Evolutionary conservation across 2,329 filamentous ascomycete genomes (phyloP).

Genomic region (Aspergillus persii): DNA sequence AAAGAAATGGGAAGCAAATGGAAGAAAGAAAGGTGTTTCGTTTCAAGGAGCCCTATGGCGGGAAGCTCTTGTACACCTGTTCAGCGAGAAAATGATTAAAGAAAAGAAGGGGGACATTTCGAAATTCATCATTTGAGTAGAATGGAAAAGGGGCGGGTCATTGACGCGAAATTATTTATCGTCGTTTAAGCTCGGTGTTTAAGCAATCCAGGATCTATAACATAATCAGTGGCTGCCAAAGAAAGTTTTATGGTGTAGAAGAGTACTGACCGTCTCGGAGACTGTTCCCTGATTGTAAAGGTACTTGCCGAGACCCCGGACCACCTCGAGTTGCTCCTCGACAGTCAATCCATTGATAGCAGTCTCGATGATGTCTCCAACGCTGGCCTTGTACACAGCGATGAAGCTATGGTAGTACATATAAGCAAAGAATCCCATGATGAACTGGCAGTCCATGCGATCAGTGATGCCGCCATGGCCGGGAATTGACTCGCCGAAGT

Average conservation of each 20-base stretch:
- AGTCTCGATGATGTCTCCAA: constrained; percentile 84
- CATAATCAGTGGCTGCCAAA: constrained; percentile 12
- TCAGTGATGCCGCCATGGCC: constrained; percentile 98
- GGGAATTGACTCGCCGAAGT: constrained; percentile 97
- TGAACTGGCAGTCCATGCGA: constrained; percentile 99
- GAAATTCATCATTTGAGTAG: constrained; percentile 7
- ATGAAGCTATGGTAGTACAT: constrained; percentile 99
- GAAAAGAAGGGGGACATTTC: background rate
- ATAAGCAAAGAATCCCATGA: constrained; percentile 98
- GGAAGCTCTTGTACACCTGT: background rate
- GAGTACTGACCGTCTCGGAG: constrained; percentile 49
- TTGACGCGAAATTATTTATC: constrained; percentile 18
- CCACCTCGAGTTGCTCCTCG: constrained; percentile 84
- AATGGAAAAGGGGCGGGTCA: constrained; percentile 14
- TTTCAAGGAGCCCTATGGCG: background rate
- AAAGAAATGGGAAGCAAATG: background rate
- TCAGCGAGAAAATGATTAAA: background rate
- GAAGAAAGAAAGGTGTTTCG: constrained; percentile 2
- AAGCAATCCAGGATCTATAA: constrained; percentile 38
- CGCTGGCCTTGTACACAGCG: constrained; percentile 77
- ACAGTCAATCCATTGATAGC: constrained; percentile 84
- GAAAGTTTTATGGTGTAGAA: background rate
- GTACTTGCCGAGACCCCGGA: constrained; percentile 61
- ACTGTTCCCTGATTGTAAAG: constrained; percentile 62
- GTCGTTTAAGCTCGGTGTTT: constrained; percentile 34